These are phyloP conservation scores for Botrytis pseudocinerea DNA, from an alignment of 2,329 filamentous ascomycete species.

Conservation along the genomic window DNA sequence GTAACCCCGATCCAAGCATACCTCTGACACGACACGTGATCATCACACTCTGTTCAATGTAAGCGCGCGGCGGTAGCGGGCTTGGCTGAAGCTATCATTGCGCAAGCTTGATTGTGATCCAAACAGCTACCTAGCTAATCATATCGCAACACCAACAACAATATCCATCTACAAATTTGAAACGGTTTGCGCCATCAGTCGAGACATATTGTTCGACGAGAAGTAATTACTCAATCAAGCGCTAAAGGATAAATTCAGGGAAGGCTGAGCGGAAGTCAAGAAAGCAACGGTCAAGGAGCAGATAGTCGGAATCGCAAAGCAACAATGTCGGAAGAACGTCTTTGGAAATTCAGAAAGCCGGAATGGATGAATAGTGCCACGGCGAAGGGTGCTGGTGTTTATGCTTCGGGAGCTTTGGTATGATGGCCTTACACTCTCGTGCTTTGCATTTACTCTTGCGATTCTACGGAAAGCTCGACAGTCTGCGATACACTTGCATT, in stretches of 20 bases:
- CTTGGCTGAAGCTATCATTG: slow-evolving; percentile 16
- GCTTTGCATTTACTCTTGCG: slow-evolving; percentile 1
- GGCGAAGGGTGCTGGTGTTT: slow-evolving; percentile 64
- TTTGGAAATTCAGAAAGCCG: slow-evolving; percentile 67
- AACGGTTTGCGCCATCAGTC: background rate
- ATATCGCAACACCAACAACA: slow-evolving; percentile 5
- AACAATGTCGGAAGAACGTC: slow-evolving; percentile 62
- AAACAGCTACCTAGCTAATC: slow-evolving; percentile 3
- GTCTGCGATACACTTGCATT: background rate
- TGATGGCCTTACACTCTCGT: slow-evolving; percentile 37
- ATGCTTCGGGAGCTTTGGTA: slow-evolving; percentile 63
- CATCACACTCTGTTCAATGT: background rate
- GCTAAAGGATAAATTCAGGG: background rate
- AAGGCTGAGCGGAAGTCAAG: background rate
- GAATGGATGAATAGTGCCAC: slow-evolving; percentile 67
- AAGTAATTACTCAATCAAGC: background rate
- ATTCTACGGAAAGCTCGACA: background rate
- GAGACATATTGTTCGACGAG: background rate
- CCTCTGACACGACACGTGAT: background rate
- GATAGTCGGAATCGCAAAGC: background rate
- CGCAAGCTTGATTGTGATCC: background rate
- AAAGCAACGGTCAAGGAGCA: background rate
- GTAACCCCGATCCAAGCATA: background rate
- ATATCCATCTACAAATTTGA: slow-evolving; percentile 4
- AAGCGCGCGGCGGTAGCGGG: slow-evolving; percentile 15